phyloP scores from a whole-genome alignment of 306 rosid species.

The Bauhinia variegata region DNA sequence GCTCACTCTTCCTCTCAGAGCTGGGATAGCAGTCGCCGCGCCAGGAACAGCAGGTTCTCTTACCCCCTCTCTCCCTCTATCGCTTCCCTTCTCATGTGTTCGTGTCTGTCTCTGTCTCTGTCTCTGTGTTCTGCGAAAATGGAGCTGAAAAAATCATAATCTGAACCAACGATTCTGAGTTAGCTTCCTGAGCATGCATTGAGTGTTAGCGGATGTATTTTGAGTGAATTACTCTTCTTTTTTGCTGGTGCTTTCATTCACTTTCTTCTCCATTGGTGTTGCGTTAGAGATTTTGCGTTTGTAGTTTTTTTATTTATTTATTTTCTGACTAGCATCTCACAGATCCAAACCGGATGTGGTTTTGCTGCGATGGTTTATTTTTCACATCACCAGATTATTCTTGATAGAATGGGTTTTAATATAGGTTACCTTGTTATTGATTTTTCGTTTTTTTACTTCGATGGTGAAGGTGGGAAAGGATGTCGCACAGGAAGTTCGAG shows the following conservation, averaged over 20 bases:
- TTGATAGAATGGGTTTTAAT: neutral
- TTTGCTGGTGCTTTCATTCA: too few relatives aligned
- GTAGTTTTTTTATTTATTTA: too few relatives aligned
- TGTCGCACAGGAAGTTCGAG: conserved; percentile 94
- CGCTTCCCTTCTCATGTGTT: neutral
- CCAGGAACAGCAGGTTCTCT: conserved; percentile 29
- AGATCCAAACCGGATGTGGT: neutral
- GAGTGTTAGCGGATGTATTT: too few relatives aligned
- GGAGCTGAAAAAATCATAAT: neutral
- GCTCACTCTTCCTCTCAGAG: neutral
- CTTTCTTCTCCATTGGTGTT: too few relatives aligned
- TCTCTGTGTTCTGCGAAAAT: too few relatives aligned
- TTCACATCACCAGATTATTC: too few relatives aligned
- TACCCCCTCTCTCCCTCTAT: too few relatives aligned
- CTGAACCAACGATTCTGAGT: neutral
- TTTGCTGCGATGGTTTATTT: neutral
- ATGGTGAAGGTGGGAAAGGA: conserved; percentile 42
- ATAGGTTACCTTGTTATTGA: neutral
- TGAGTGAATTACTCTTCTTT: too few relatives aligned
- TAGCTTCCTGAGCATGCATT: neutral
- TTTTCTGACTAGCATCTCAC: too few relatives aligned
- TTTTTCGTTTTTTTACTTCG: neutral
- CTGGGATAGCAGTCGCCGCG: conserved; percentile 31
- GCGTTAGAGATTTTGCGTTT: neutral
- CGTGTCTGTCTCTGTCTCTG: neutral